Evolutionary conservation across 2,329 filamentous ascomycete species (phyloP).

Genomic region (Emmonsiellopsis sp.): DNA sequence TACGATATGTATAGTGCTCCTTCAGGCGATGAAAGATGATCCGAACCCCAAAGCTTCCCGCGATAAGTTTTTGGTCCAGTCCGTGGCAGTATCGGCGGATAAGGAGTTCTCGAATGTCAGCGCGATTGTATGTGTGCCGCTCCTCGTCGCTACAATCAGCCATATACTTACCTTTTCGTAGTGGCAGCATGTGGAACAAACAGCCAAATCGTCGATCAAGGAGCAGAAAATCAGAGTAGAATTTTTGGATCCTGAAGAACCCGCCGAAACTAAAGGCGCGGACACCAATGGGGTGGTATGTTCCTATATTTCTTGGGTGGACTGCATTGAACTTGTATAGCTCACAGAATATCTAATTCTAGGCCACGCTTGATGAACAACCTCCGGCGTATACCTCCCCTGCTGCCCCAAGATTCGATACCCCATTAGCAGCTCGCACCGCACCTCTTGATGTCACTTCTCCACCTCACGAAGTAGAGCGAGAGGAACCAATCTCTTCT

Average conservation of each 20-base stretch:
- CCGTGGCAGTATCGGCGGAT: slow-evolving; percentile 70
- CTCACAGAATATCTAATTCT: not conserved
- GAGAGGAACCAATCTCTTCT: slow-evolving; percentile 11
- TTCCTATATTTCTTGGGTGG: not conserved
- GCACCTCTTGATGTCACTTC: slow-evolving; percentile 24
- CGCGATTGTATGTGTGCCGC: slow-evolving; percentile 56
- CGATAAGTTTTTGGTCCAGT: slow-evolving; percentile 97
- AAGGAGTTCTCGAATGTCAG: slow-evolving; percentile 75
- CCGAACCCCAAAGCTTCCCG: slow-evolving; percentile 75
- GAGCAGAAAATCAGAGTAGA: slow-evolving; percentile 94
- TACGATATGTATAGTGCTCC: slow-evolving; percentile 54
- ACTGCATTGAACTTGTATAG: not conserved
- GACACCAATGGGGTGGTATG: slow-evolving; percentile 29
- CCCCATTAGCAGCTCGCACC: slow-evolving; percentile 33
- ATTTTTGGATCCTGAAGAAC: slow-evolving; percentile 61
- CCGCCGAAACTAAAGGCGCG: slow-evolving; percentile 16
- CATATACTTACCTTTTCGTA: slow-evolving; percentile 29
- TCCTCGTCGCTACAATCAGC: not conserved
- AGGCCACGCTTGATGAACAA: slow-evolving; percentile 30
- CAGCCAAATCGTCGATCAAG: slow-evolving; percentile 66
- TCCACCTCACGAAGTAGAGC: slow-evolving; percentile 16
- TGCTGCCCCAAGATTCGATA: slow-evolving; percentile 35
- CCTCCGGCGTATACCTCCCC: slow-evolving; percentile 49
- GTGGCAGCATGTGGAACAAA: slow-evolving; percentile 67
- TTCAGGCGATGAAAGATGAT: slow-evolving; percentile 97